phyloP scores from a whole-genome alignment of 257 asterid species.

The Phtheirospermum japonicum region DNA sequence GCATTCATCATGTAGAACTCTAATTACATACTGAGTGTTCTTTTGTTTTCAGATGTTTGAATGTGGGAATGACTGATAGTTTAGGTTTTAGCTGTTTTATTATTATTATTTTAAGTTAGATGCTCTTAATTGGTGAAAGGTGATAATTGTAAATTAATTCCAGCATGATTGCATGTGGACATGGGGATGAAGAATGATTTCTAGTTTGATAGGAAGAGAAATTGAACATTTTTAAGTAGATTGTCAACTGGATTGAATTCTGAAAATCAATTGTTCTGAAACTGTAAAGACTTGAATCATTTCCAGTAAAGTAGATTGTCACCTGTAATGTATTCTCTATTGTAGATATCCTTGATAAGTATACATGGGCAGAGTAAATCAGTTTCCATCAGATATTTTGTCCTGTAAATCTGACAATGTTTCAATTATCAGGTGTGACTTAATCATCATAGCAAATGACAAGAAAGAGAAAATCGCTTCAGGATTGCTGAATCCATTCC shows the following conservation, averaged over 20 bases:
- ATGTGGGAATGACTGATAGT: too few relatives aligned
- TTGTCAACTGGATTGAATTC: not conserved
- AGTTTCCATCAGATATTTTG: not conserved
- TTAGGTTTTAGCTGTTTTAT: too few relatives aligned
- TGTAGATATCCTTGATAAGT: too few relatives aligned
- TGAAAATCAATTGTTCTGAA: too few relatives aligned
- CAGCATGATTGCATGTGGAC: not conserved
- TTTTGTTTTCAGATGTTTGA: too few relatives aligned
- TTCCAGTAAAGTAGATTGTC: too few relatives aligned
- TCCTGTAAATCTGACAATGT: constrained; percentile 20
- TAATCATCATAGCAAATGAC: constrained; percentile 73
- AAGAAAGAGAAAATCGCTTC: constrained; percentile 93
- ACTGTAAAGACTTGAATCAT: too few relatives aligned
- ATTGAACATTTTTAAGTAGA: not conserved
- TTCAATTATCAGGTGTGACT: constrained; percentile 52
- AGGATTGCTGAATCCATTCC: constrained; percentile 90
- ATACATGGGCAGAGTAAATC: constrained; percentile 1
- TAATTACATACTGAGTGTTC: too few relatives aligned
- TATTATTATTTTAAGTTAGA: too few relatives aligned
- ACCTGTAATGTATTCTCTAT: too few relatives aligned
- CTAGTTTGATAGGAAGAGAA: not conserved
- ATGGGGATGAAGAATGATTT: not conserved
- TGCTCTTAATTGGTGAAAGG: too few relatives aligned
- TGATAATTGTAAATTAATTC: too few relatives aligned
- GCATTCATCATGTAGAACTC: not conserved